Percentiles rank a stretch among this genome's conserved stretches.
These are phyloP conservation scores for Sarocladium strictum DNA, from an alignment of 2,329 filamentous ascomycete genomes.

Conservation along the genomic window DNA sequence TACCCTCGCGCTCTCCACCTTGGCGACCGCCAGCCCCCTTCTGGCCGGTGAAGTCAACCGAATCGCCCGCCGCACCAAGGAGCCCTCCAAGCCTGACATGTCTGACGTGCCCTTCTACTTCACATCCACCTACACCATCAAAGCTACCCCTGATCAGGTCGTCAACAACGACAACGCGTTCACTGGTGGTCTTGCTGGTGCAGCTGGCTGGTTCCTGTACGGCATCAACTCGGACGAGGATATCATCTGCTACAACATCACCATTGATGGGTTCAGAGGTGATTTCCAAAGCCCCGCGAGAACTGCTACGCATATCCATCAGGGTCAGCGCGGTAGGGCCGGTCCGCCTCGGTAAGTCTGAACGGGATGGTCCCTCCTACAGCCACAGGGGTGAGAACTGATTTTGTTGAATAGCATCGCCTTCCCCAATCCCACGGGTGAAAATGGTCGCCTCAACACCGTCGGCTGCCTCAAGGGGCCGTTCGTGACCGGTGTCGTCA, in stretches of 20 bases:
- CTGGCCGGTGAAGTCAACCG: conserved; percentile 14
- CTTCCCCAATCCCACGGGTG: conserved; percentile 41
- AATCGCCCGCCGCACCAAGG: not conserved
- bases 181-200: conserved; percentile 36
- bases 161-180: conserved; percentile 32
- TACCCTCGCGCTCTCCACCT: conserved; percentile 16
- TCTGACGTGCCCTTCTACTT: conserved; percentile 28
- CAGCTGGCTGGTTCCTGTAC: conserved; percentile 43
- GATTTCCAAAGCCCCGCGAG: conserved; percentile 42
- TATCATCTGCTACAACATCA: conserved; percentile 45
- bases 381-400: too few species aligned
- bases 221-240: conserved; percentile 43
- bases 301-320: conserved; percentile 51
- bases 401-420: conserved; percentile 29
- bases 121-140: conserved; percentile 41
- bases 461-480: conserved; percentile 35
- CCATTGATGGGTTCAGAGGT: conserved; percentile 40
- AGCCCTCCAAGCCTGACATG: not conserved
- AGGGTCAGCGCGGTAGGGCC: conserved; percentile 35
- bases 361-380: too few species aligned
- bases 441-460: conserved; percentile 27
- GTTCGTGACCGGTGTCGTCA: conserved; percentile 26
- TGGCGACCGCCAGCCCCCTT: conserved; percentile 18
- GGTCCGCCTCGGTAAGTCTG: conserved; percentile 41
- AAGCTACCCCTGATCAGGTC: conserved; percentile 43